Conservation (phyloP, 257 asterid genomes). For the Cynanchum wilfordii region DNA sequence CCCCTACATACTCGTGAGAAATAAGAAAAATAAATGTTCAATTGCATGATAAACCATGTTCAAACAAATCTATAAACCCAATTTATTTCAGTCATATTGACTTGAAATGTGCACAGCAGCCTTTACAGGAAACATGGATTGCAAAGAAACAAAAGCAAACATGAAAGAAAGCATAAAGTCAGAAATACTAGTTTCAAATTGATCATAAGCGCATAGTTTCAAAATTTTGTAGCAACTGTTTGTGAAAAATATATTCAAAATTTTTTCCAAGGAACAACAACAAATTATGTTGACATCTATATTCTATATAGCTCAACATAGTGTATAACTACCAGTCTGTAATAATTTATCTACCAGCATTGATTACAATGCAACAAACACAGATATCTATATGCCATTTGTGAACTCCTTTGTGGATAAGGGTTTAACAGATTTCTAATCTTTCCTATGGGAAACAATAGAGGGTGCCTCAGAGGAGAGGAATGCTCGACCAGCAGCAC, state of each 20-base stretch:
- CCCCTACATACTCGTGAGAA: not conserved
- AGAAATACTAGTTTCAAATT: too few relatives aligned
- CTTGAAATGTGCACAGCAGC: not conserved
- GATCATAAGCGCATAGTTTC: too few relatives aligned
- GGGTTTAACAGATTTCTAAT: not conserved
- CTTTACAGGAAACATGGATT: not conserved
- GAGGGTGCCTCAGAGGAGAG: conserved; percentile 64
- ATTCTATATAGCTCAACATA: too few relatives aligned
- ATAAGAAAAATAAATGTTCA: not conserved
- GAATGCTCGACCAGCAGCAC: conserved; percentile 61
- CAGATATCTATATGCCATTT: conserved; percentile 34
- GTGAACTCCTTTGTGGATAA: not conserved
- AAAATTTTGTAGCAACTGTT: too few relatives aligned
- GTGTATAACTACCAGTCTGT: not conserved
- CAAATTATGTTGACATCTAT: too few relatives aligned
- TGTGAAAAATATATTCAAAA: too few relatives aligned
- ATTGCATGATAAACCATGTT: not conserved
- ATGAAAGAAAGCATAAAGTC: too few relatives aligned
- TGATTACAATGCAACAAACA: conserved; percentile 19
- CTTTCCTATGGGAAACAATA: conserved; percentile 17
- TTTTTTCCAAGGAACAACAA: too few relatives aligned
- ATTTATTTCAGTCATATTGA: not conserved
- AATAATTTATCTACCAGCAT: conserved; percentile 15
- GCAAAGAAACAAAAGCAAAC: not conserved
- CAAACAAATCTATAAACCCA: conserved; percentile 2